Evolutionary conservation across 192 early-diverging fungal species (phyloP), one percentile per base, ranked within the genome.

Genomic region (Cladochytrium replicatum): DNA sequence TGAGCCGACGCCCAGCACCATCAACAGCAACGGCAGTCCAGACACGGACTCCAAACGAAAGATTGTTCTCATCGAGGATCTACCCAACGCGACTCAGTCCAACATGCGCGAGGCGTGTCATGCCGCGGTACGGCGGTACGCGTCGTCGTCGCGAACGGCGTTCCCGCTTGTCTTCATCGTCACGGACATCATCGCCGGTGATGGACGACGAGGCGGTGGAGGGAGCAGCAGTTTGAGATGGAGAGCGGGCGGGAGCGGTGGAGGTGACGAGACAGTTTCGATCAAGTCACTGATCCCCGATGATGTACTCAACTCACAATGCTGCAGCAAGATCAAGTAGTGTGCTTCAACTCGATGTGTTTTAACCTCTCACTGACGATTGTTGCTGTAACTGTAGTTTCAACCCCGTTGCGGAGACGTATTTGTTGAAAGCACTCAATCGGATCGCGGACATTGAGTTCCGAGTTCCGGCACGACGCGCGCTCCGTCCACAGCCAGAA

Each of bases 11-110:
- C n/a, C n/a, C n/a, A n/a, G n/a, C n/a, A n/a, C n/a, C n/a, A n/a
- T n/a, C n/a, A 6, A 39, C 32, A 23, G 27, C 53, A 41, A 9
- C 3, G 19, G 8, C 54, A 44, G 30, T 26, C 9, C 2, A 42
- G 29, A 45, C 13, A 4, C 22, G 15, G 6, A n/a, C 22, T 11
- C 3, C 3, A 3, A 40, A 43, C 30, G 44, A 22, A 64, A 64
- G 37, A 21, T 71, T n/a, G 64, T 71, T 50, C 34, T 71, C 1
- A 40, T 71, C 19, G 69, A 71, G 48, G 69, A 71, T 30, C 50
- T 71, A 11, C 69, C 69, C 7, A 70, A 70, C 43, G 41, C 65
- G 6, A 29, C 55, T 7, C 8, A 65, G 31, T 26, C 32, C 3
- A 3, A 13, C 6, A 59, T 57, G 1, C 58, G 63, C 4, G 25